These are phyloP conservation scores for Lentinula aciculospora DNA, from an alignment of 768 basidiomycete genomes.

Conservation along the genomic window DNA sequence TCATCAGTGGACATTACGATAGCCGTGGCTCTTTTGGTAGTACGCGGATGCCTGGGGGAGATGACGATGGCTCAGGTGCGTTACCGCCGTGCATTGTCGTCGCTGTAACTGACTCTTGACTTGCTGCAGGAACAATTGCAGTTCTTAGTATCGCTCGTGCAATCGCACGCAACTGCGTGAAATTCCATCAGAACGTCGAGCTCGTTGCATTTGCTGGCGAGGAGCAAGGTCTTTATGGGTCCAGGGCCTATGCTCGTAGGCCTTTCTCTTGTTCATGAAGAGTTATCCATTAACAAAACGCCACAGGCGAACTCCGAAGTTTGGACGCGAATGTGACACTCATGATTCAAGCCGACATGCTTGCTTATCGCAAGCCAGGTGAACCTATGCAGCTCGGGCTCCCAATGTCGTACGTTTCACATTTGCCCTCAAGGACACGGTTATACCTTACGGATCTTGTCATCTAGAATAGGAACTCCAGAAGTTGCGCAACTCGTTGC, in stretches of 20 bases:
- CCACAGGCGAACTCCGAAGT: slow-evolving; percentile 51
- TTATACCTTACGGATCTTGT: not conserved
- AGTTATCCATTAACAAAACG: not conserved
- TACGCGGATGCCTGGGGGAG: slow-evolving; percentile 51
- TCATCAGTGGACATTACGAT: slow-evolving; percentile 87
- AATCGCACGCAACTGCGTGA: slow-evolving; percentile 59
- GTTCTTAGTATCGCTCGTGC: slow-evolving; percentile 78
- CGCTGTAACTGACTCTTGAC: slow-evolving; percentile 40
- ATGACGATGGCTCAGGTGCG: slow-evolving; percentile 47
- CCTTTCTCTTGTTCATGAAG: slow-evolving; percentile 8
- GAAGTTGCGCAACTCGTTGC: slow-evolving; percentile 72
- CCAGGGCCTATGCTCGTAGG: slow-evolving; percentile 74
- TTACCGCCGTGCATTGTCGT: not conserved
- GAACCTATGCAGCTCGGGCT: slow-evolving; percentile 85
- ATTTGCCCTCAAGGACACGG: not conserved
- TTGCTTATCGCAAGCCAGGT: slow-evolving; percentile 71
- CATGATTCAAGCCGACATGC: slow-evolving; percentile 92
- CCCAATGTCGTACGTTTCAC: slow-evolving; percentile 55
- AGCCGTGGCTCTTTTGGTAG: slow-evolving; percentile 86
- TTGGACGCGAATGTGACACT: slow-evolving; percentile 63
- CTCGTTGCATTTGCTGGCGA: slow-evolving; percentile 86
- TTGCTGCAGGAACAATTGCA: slow-evolving; percentile 39
- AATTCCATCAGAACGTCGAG: slow-evolving; percentile 73
- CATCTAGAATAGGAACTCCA: slow-evolving; percentile 66
- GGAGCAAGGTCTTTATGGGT: slow-evolving; percentile 84